A percentile compares a stretch with the other conserved stretches of the same genome.
These are phyloP conservation scores for Naganishia onofrii DNA, from an alignment of 768 basidiomycete species.

Conservation along the genomic window DNA sequence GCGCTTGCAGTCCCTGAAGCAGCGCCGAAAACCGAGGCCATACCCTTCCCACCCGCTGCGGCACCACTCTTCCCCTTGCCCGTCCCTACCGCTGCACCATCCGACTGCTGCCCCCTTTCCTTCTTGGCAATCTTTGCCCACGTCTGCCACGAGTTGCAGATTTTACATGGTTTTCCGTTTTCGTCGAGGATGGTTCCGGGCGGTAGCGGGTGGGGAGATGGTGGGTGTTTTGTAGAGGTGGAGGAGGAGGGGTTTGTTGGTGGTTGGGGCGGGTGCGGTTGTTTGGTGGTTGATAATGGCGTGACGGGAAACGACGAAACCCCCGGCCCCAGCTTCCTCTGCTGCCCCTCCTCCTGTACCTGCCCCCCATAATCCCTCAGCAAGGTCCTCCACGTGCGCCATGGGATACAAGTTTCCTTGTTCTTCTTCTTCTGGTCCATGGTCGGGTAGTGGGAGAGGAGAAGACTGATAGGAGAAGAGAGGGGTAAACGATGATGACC, in stretches of 20 bases:
- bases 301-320: too few relatives aligned
- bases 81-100: background rate
- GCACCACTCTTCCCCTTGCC: constrained; percentile 6
- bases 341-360: too few relatives aligned
- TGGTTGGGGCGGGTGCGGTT: background rate
- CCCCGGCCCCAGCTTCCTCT: too few relatives aligned
- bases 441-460: too few relatives aligned
- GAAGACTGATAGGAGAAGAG: too few relatives aligned
- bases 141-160: constrained; percentile 58
- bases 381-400: constrained; percentile 38
- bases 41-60: background rate
- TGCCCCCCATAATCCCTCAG: constrained; percentile 33
- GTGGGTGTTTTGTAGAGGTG: background rate
- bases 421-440: too few relatives aligned
- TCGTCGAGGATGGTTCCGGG: constrained; percentile 85
- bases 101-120: too few relatives aligned
- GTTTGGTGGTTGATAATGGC: too few relatives aligned
- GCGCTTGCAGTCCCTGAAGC: constrained; percentile 2
- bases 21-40: constrained; percentile 53
- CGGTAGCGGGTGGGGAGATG: constrained; percentile 57
- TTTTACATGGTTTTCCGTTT: constrained; percentile 93
- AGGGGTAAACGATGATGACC: too few relatives aligned
- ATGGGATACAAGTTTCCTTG: constrained; percentile 73
- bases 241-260: too few relatives aligned
- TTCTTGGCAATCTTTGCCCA: constrained; percentile 41